phyloP scores from a whole-genome alignment of 1,139 yeast genomes.

The Suhomyces chickasaworum region DNA sequence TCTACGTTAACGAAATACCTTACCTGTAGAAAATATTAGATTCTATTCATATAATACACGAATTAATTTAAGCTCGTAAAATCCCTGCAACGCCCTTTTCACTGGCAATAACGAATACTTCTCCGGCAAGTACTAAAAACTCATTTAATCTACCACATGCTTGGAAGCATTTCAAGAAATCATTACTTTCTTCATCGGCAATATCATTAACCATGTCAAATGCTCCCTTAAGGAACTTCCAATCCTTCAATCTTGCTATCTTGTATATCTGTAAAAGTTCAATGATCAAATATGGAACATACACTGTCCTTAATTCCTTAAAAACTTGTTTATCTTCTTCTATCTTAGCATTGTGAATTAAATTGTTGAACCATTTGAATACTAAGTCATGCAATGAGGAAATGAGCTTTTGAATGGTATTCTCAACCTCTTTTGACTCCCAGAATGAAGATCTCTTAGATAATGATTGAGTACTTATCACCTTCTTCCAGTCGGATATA shows the following conservation, averaged over 20 bases:
- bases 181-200: constrained; percentile 45
- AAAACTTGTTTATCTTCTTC: constrained; percentile 27
- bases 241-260: constrained; percentile 38
- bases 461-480: constrained; percentile 19
- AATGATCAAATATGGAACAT: constrained; percentile 72
- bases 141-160: constrained; percentile 63
- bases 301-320: constrained; percentile 57
- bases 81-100: constrained; percentile 30
- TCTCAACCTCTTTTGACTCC: constrained; percentile 37
- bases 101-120: constrained; percentile 52
- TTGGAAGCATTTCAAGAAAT: constrained; percentile 53
- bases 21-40: constrained; percentile 1
- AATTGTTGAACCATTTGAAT: constrained; percentile 37
- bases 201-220: constrained; percentile 55
- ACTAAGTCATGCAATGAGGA: constrained; percentile 30
- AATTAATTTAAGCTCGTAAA: background rate
- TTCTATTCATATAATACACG: constrained; percentile 4
- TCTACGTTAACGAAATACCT: background rate
- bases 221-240: constrained; percentile 54
- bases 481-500: constrained; percentile 44
- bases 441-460: constrained; percentile 20
- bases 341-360: constrained; percentile 15
- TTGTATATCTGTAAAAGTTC: constrained; percentile 61
- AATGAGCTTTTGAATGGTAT: constrained; percentile 42
- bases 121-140: constrained; percentile 61